Conservation (phyloP, 805 yeast genomes). For the Danielia oregonensis region DNA sequence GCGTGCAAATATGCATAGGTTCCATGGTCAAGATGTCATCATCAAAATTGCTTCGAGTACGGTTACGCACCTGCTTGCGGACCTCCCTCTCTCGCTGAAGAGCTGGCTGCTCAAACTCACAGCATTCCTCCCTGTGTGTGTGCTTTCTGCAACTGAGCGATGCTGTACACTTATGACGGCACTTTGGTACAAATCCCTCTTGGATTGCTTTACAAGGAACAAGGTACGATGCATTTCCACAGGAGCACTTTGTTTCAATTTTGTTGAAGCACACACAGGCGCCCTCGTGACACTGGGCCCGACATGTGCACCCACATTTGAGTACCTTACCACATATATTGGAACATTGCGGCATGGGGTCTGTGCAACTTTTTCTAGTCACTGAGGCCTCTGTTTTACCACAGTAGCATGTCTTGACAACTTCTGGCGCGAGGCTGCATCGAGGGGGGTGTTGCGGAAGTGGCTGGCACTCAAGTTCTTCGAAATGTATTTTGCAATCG, state of each 20-base stretch:
- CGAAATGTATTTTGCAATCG: constrained; percentile 63
- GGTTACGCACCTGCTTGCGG: constrained; percentile 48
- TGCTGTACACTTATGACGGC: constrained; percentile 71
- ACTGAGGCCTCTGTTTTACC: constrained; percentile 57
- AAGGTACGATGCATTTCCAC: constrained; percentile 52
- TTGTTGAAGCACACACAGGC: constrained; percentile 62
- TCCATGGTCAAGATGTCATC: constrained; percentile 62
- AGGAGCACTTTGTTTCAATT: constrained; percentile 54
- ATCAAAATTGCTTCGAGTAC: constrained; percentile 31
- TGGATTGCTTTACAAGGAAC: constrained; percentile 64
- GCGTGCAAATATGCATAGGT: constrained; percentile 69
- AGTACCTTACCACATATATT: constrained; percentile 57
- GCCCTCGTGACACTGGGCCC: constrained; percentile 72
- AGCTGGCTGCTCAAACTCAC: constrained; percentile 64
- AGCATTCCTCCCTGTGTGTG: constrained; percentile 65
- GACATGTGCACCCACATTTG: constrained; percentile 72
- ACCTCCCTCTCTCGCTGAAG: constrained; percentile 50
- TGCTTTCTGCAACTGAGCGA: constrained; percentile 78
- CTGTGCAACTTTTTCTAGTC: constrained; percentile 60
- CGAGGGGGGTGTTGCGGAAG: constrained; percentile 20
- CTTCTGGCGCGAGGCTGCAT: constrained; percentile 65
- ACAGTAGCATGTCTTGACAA: constrained; percentile 70
- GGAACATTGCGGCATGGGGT: constrained; percentile 76
- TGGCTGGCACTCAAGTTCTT: constrained; percentile 52
- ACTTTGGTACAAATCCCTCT: constrained; percentile 51